Percentiles rank a stretch among this genome's conserved stretches.
Conservation (phyloP, 352 stramenopile species). For the Aphanomyces cochlioides region DNA sequence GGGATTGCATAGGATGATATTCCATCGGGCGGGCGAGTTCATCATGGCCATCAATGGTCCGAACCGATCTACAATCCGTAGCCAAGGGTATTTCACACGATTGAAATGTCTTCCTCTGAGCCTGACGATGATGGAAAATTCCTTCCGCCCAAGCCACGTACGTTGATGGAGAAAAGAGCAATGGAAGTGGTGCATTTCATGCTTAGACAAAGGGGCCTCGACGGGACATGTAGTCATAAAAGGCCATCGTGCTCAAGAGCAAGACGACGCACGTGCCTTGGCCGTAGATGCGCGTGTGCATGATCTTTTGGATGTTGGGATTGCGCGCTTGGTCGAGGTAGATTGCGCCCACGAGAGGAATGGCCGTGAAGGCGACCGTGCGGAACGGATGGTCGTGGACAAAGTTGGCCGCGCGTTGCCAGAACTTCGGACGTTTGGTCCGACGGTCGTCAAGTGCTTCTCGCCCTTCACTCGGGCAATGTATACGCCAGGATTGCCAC, state of each 20-base stretch:
- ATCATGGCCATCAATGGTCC: too few relatives aligned
- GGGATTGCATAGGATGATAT: too few relatives aligned
- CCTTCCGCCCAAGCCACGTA: too few relatives aligned
- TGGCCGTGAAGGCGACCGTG: conserved; percentile 47
- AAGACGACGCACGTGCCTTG: conserved; percentile 67
- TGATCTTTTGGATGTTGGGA: conserved; percentile 75
- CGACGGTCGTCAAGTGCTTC: conserved; percentile 34
- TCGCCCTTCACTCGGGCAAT: conserved; percentile 46
- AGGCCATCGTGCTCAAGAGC: conserved; percentile 73
- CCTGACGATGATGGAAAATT: too few relatives aligned
- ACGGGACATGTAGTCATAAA: conserved; percentile 80
- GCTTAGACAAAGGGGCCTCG: conserved; percentile 56
- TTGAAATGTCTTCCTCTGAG: too few relatives aligned
- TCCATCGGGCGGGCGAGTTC: too few relatives aligned
- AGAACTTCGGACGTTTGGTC: conserved; percentile 16
- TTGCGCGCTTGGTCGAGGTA: conserved; percentile 67
- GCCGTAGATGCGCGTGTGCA: conserved; percentile 83
- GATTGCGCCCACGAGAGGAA: conserved; percentile 65
- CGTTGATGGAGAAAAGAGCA: too few relatives aligned
- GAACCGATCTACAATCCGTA: too few relatives aligned
- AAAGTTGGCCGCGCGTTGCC: conserved; percentile 63
- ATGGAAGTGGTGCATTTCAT: not conserved
- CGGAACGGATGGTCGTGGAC: conserved; percentile 80
- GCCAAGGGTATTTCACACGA: too few relatives aligned
- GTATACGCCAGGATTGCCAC: conserved; percentile 68